phyloP scores from a whole-genome alignment of 192 early-diverging fungal genomes.

The Phycomyces blakesleeanus region DNA sequence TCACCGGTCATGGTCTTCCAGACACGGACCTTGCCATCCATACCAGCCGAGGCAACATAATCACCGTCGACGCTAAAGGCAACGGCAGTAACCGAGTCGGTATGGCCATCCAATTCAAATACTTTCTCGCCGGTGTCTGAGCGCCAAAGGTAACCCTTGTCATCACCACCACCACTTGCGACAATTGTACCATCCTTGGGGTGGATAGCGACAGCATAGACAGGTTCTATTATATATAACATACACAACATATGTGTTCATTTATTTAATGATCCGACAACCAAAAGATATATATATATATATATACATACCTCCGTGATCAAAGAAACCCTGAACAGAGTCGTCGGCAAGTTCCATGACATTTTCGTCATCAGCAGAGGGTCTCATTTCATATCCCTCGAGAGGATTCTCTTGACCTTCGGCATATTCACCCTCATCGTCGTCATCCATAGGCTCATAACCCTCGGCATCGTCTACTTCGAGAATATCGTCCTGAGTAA shows the following conservation, averaged over 20 bases:
- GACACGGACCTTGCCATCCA: constrained; percentile 90
- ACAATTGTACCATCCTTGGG: constrained; percentile 67
- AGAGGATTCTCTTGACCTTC: constrained; percentile 13
- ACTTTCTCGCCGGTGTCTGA: constrained; percentile 77
- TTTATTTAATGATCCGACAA: too few species aligned
- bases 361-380: constrained; percentile 51
- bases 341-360: constrained; percentile 70
- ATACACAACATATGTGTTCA: too few species aligned
- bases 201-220: constrained; percentile 81
- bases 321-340: constrained; percentile 89
- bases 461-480: constrained; percentile 25
- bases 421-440: constrained; percentile 14
- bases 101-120: constrained; percentile 70
- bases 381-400: constrained; percentile 44
- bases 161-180: constrained; percentile 88
- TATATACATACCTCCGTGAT: constrained; percentile 69
- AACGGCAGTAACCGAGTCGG: constrained; percentile 81
- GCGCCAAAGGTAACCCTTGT: constrained; percentile 86
- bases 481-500: constrained; percentile 23
- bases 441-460: constrained; percentile 26
- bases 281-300: too few species aligned
- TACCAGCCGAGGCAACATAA: constrained; percentile 86
- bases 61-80: constrained; percentile 81
- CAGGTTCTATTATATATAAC: too few species aligned
- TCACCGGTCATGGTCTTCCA: constrained; percentile 61